A percentile compares a stretch with the other conserved stretches of the same genome.
These are phyloP conservation scores for Eremomyces bilateralis DNA, from an alignment of 495 filamentous ascomycete genomes.

Conservation along the genomic window DNA sequence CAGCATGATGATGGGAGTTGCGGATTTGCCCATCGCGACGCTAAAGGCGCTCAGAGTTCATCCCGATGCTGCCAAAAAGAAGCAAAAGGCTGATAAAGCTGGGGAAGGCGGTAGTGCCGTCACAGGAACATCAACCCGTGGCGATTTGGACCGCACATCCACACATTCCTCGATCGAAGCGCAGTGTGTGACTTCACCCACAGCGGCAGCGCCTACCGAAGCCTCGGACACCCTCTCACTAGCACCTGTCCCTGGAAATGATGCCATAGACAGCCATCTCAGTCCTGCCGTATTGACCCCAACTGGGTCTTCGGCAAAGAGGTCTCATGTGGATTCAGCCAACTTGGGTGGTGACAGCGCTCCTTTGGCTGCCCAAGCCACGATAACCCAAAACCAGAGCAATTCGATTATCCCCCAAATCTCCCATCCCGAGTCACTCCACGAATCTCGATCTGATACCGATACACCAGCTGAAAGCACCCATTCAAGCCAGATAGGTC, in stretches of 20 bases:
- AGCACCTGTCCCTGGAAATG: neutral
- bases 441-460: no score
- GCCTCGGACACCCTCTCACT: neutral
- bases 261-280: neutral
- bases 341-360: neutral
- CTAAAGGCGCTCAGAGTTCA: slow-evolving; percentile 29
- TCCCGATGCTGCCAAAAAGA: slow-evolving; percentile 16
- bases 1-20: slow-evolving; percentile 57
- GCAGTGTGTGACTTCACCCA: no score
- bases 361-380: neutral
- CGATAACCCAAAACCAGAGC: neutral
- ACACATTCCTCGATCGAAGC: no score
- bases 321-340: neutral
- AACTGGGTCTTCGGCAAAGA: neutral
- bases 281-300: neutral
- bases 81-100: neutral
- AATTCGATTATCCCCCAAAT: neutral
- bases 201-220: no score
- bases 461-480: no score
- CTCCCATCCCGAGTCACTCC: no score
- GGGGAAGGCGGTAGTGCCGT: no score
- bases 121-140: neutral
- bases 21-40: slow-evolving; percentile 59
- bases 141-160: neutral
- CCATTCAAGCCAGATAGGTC: neutral